Evolutionary conservation across 805 yeast species (phyloP).

Genomic region (Zygosaccharomyces kombuchaensis): DNA sequence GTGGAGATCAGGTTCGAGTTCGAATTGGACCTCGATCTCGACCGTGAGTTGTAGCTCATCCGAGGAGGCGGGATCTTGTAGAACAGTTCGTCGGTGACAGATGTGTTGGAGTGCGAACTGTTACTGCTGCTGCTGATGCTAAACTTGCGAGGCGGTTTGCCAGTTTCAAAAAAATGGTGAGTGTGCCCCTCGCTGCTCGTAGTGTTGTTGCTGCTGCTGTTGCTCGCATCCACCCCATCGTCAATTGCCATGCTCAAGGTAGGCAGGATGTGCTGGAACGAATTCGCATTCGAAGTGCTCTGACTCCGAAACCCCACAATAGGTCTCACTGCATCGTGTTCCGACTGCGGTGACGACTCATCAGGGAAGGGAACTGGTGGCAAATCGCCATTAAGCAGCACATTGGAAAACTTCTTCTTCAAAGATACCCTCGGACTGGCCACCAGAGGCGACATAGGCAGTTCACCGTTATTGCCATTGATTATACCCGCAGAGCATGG

Average conservation of each 20-base stretch:
- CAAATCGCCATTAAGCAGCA: conserved; percentile 11
- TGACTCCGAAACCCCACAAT: conserved; percentile 6
- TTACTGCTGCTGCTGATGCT: conserved; percentile 19
- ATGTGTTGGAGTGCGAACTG: conserved; percentile 14
- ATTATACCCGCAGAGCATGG: conserved; percentile 10
- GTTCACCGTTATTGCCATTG: conserved; percentile 3
- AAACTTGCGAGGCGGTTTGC: conserved; percentile 14
- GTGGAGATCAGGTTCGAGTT: conserved; percentile 6
- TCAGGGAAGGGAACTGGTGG: conserved; percentile 7
- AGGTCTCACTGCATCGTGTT: conserved; percentile 2
- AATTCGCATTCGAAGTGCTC: conserved; percentile 12
- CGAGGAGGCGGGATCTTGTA: conserved; percentile 15
- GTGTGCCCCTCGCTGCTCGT: conserved; percentile 4
- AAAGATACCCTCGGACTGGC: conserved; percentile 22
- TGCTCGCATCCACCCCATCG: conserved; percentile 8
- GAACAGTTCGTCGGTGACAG: conserved; percentile 13
- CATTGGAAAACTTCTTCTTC: conserved; percentile 22
- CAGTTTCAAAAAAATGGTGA: conserved; percentile 4
- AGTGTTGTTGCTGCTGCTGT: conserved; percentile 6
- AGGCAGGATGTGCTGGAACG: conserved; percentile 13
- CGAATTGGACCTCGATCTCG: conserved; percentile 16
- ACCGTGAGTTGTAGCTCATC: conserved; percentile 6
- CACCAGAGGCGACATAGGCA: conserved; percentile 6
- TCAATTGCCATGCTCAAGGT: conserved; percentile 10
- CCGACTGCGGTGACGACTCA: conserved; percentile 5